Percentiles rank a stretch among this genome's conserved stretches.
Conservation (phyloP, 805 yeast genomes). For the Yarrowia osloensis region DNA sequence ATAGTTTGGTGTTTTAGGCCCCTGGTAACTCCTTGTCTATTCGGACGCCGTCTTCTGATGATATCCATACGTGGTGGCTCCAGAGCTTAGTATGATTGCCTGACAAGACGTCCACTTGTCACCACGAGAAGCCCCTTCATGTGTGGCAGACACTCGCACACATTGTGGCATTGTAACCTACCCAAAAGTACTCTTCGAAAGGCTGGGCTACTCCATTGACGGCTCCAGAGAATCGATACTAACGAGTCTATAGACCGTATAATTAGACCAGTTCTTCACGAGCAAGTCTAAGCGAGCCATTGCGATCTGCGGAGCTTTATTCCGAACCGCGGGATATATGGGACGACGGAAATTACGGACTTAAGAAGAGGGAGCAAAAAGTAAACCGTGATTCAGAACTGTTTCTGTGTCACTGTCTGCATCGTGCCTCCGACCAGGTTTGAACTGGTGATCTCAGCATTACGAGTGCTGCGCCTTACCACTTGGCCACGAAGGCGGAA, state of each 20-base stretch:
- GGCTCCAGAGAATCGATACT: not conserved
- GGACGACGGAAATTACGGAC: not conserved
- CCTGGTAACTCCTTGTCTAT: not conserved
- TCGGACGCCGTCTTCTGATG: not conserved
- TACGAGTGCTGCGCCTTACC: slow-evolving; percentile 16
- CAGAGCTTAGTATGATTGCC: no score
- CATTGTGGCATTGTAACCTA: not conserved
- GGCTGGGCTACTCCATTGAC: not conserved
- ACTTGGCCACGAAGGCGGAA: slow-evolving; percentile 10
- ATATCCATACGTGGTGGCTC: no score
- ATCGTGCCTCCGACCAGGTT: not conserved
- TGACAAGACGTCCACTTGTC: no score
- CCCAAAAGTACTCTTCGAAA: not conserved
- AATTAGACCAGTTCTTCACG: not conserved
- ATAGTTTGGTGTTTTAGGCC: not conserved
- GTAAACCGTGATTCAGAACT: not conserved
- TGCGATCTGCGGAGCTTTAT: not conserved
- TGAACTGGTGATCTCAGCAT: slow-evolving; percentile 5
- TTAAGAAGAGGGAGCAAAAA: not conserved
- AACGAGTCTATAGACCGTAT: no score
- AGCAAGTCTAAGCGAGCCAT: not conserved
- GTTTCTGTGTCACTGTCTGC: not conserved
- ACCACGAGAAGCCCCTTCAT: no score
- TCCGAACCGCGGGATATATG: not conserved
- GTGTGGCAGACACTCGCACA: no score